phyloP scores from a whole-genome alignment of 2,329 filamentous ascomycete species.

The Ophiocordyceps camponoti-leonardi region DNA sequence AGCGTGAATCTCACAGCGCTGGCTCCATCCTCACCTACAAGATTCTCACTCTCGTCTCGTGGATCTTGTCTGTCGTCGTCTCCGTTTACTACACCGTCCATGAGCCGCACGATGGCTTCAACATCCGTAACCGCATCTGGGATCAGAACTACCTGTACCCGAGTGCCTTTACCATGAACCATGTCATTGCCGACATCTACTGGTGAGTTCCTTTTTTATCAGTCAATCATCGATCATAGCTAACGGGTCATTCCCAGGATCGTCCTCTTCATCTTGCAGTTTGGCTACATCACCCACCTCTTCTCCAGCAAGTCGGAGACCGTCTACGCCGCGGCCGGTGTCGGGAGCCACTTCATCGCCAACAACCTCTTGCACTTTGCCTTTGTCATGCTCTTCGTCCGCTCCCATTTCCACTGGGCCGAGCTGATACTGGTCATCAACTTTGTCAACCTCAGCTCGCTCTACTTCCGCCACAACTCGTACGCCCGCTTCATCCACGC shows the following conservation, averaged over 20 bases:
- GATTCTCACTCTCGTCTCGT: conserved; percentile 54
- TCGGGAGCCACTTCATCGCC: conserved; percentile 70
- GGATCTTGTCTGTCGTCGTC: conserved; percentile 54
- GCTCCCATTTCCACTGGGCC: conserved; percentile 56
- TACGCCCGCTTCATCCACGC: conserved; percentile 61
- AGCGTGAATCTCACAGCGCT: conserved; percentile 46
- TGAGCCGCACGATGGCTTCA: conserved; percentile 43
- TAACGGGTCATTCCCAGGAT: conserved; percentile 31
- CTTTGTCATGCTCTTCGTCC: conserved; percentile 72
- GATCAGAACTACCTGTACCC: conserved; percentile 48
- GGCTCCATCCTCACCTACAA: conserved; percentile 56
- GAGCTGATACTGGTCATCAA: conserved; percentile 65
- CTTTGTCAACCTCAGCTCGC: conserved; percentile 59
- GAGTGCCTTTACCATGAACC: conserved; percentile 63
- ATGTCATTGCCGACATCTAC: conserved; percentile 50
- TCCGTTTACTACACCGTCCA: conserved; percentile 59
- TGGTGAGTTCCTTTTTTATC: conserved; percentile 32
- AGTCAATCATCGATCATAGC: not conserved
- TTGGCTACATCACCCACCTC: conserved; percentile 59
- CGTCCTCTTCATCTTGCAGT: conserved; percentile 56
- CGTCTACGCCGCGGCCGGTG: conserved; percentile 54
- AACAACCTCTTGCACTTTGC: conserved; percentile 72
- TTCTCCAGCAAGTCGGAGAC: conserved; percentile 48
- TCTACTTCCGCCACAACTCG: conserved; percentile 66
- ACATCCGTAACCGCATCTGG: conserved; percentile 51